These are phyloP conservation scores for Rauvolfia tetraphylla DNA, from an alignment of 257 asterid species.

Conservation along the genomic window DNA sequence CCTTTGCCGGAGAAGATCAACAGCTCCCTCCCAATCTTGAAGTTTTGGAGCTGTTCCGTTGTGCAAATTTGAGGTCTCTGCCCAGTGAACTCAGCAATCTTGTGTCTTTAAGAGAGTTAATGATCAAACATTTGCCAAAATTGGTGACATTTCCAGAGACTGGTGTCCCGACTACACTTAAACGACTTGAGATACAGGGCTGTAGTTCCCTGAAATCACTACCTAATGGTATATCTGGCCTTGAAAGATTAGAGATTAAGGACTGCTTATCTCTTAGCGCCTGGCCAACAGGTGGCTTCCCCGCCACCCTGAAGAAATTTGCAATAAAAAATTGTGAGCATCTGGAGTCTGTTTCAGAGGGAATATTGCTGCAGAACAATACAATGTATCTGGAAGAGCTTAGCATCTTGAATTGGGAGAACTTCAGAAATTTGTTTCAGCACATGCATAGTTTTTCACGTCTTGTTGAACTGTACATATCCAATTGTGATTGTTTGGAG, in stretches of 20 bases:
- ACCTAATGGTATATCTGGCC: constrained; percentile 42
- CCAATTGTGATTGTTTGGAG: constrained; percentile 37
- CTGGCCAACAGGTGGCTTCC: constrained; percentile 43
- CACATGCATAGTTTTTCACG: constrained; percentile 36
- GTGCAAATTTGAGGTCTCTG: constrained; percentile 36
- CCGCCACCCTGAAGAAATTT: constrained; percentile 48
- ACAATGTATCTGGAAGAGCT: constrained; percentile 53
- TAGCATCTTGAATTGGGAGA: constrained; percentile 43
- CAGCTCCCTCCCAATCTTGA: constrained; percentile 58
- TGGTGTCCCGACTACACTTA: constrained; percentile 54
- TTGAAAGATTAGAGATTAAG: constrained; percentile 58
- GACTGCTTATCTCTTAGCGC: constrained; percentile 51
- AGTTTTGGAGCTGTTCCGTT: constrained; percentile 55
- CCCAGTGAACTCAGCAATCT: constrained; percentile 42
- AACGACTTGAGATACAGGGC: constrained; percentile 57
- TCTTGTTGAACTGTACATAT: constrained; percentile 46
- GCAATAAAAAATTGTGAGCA: constrained; percentile 44
- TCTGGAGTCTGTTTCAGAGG: constrained; percentile 44
- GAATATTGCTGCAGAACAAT: constrained; percentile 25
- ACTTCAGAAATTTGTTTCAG: constrained; percentile 38
- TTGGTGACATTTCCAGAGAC: constrained; percentile 38
- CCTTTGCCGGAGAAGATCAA: constrained; percentile 46
- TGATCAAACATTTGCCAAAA: constrained; percentile 45
- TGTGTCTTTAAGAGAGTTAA: constrained; percentile 44
- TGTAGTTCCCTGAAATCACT: constrained; percentile 52